Evolutionary conservation across 768 basidiomycete genomes (phyloP).

Genomic region (Neoboletus subvelutipes): DNA sequence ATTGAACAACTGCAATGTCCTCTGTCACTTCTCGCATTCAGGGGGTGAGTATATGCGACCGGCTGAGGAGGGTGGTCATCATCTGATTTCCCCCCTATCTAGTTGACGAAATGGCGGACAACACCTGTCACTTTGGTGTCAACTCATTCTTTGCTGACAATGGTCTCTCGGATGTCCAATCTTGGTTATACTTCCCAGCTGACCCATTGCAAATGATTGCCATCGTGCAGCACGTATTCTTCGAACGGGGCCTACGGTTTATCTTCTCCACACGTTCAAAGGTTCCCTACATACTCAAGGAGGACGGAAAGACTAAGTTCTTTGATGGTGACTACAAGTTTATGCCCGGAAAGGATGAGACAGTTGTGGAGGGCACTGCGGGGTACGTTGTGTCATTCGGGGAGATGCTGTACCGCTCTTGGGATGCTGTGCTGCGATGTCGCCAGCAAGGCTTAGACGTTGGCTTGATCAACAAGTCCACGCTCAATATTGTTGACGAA

Average conservation of each 20-base stretch:
- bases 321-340: constrained; percentile 76
- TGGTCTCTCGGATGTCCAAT: constrained; percentile 75
- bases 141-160: constrained; percentile 90
- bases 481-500: constrained; percentile 82
- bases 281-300: constrained; percentile 82
- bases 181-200: constrained; percentile 86
- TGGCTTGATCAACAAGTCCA: constrained; percentile 84
- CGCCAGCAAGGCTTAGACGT: constrained; percentile 74
- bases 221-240: constrained; percentile 75
- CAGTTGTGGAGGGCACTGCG: constrained; percentile 70
- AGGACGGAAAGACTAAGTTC: constrained; percentile 63
- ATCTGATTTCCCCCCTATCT: background rate
- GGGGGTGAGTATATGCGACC: constrained; percentile 51
- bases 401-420: constrained; percentile 82
- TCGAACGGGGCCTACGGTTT: constrained; percentile 79
- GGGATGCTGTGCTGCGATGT: constrained; percentile 77
- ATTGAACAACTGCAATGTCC: constrained; percentile 83
- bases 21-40: constrained; percentile 88
- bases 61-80: background rate
- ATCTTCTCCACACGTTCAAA: constrained; percentile 89
- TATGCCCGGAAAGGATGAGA: constrained; percentile 81
- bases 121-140: constrained; percentile 66
- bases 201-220: constrained; percentile 80
- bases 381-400: constrained; percentile 87
- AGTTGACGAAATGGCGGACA: constrained; percentile 74